A percentile compares a stretch with the other conserved stretches of the same genome.
phyloP scores from a whole-genome alignment of 805 yeast genomes.

The Kazachstania viticola region DNA sequence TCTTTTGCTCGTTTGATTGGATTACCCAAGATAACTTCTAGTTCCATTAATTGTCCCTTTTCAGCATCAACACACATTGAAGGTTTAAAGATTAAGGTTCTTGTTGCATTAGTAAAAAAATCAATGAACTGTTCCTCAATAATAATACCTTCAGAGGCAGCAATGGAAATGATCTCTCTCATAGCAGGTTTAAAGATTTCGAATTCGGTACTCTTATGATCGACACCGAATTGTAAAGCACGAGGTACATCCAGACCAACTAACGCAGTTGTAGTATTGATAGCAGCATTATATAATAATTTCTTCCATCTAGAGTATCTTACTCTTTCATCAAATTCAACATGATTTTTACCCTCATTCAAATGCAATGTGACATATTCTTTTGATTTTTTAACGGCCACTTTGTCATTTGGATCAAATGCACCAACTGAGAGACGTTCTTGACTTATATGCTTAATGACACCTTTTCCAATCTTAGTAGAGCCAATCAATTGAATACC shows the following conservation, averaged over 20 bases:
- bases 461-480: slow-evolving; percentile 36
- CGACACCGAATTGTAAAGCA: slow-evolving; percentile 32
- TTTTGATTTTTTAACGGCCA: slow-evolving; percentile 28
- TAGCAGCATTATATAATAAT: slow-evolving; percentile 52
- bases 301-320: slow-evolving; percentile 49
- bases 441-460: slow-evolving; percentile 37
- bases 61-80: slow-evolving; percentile 59
- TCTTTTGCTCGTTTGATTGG: slow-evolving; percentile 38
- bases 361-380: slow-evolving; percentile 32
- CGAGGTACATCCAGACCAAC: slow-evolving; percentile 48
- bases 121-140: slow-evolving; percentile 38
- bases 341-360: slow-evolving; percentile 31
- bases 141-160: slow-evolving; percentile 45
- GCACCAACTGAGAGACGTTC: slow-evolving; percentile 44
- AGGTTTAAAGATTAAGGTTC: slow-evolving; percentile 43
- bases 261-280: slow-evolving; percentile 49
- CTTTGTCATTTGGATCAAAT: slow-evolving; percentile 30
- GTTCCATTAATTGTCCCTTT: slow-evolving; percentile 54
- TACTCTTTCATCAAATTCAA: slow-evolving; percentile 33
- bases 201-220: slow-evolving; percentile 24
- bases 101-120: slow-evolving; percentile 41
- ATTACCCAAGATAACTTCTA: slow-evolving; percentile 64
- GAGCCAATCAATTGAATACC: slow-evolving; percentile 58
- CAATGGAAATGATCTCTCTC: slow-evolving; percentile 51
- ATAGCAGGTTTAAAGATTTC: slow-evolving; percentile 41